Evolutionary conservation across 2,329 filamentous ascomycete species (phyloP).

Genomic region (Fusarium illudens): DNA sequence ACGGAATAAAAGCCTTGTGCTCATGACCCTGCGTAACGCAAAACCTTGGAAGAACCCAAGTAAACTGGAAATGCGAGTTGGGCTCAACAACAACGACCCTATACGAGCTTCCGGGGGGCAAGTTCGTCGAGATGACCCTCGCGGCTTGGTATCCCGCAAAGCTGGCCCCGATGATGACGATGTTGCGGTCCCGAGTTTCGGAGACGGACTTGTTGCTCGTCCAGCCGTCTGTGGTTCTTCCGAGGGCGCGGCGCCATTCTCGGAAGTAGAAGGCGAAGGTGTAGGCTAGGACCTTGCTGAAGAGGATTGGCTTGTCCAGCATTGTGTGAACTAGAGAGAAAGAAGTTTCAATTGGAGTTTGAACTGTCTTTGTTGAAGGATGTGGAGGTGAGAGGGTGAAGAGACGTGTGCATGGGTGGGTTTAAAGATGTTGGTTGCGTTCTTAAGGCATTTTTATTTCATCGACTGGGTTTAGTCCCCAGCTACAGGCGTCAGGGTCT

Average conservation of each 20-base stretch:
- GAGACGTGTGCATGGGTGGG: neutral
- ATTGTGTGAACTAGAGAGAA: conserved; percentile 17
- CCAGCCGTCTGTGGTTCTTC: conserved; percentile 20
- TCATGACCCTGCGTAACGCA: conserved; percentile 64
- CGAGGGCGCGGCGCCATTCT: conserved; percentile 31
- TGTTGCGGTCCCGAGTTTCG: conserved; percentile 49
- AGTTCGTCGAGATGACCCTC: conserved; percentile 55
- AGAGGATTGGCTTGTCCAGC: conserved; percentile 44
- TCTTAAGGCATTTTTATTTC: neutral
- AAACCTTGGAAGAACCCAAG: conserved; percentile 67
- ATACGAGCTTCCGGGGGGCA: conserved; percentile 58
- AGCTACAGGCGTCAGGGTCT: neutral
- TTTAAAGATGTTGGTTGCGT: neutral
- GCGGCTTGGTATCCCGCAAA: conserved; percentile 64
- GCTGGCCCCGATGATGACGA: conserved; percentile 66
- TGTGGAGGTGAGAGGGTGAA: neutral
- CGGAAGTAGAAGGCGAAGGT: conserved; percentile 35
- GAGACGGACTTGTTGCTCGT: conserved; percentile 9
- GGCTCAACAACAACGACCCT: conserved; percentile 66
- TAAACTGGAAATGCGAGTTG: conserved; percentile 68
- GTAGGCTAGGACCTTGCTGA: conserved; percentile 42
- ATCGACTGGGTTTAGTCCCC: neutral
- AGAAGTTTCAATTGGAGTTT: neutral
- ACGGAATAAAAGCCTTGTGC: conserved; percentile 68
- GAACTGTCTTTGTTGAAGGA: neutral